Evolutionary conservation across 345 rosid species (phyloP).

Genomic region (Populus deltoides): DNA sequence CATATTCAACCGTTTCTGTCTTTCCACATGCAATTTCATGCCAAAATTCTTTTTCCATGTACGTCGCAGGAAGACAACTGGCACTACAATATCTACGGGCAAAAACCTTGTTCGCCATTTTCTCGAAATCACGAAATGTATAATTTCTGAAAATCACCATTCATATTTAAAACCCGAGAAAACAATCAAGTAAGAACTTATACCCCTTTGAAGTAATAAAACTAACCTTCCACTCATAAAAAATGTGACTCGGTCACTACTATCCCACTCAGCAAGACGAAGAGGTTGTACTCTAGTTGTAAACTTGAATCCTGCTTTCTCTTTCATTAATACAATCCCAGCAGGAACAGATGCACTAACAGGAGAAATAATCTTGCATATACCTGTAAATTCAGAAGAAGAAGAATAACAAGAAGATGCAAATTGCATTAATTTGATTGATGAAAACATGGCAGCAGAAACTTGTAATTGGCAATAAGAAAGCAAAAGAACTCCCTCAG

Average conservation of each 20-base stretch:
- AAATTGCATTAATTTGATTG: not conserved
- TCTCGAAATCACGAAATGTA: slow-evolving; percentile 94
- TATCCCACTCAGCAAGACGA: slow-evolving; percentile 97
- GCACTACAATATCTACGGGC: slow-evolving; percentile 88
- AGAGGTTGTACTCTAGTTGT: slow-evolving; percentile 98
- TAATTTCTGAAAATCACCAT: slow-evolving; percentile 68
- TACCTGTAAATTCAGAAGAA: slow-evolving; percentile 41
- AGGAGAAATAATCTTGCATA: slow-evolving; percentile 94
- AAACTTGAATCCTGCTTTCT: slow-evolving; percentile 87
- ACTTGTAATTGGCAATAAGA: not conserved
- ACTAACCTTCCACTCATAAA: slow-evolving; percentile 97
- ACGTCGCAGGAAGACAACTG: slow-evolving; percentile 82
- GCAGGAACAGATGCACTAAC: slow-evolving; percentile 86
- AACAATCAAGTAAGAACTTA: slow-evolving; percentile 10
- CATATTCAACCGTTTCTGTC: slow-evolving; percentile 98
- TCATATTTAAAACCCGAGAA: slow-evolving; percentile 28
- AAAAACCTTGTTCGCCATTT: slow-evolving; percentile 96
- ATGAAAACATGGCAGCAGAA: not conserved
- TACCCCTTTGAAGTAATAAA: slow-evolving; percentile 13
- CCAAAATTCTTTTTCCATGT: slow-evolving; percentile 99
- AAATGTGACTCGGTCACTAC: slow-evolving; percentile 87
- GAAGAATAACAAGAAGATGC: not conserved
- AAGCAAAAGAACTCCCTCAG: not conserved
- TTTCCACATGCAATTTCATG: slow-evolving; percentile 91
- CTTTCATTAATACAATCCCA: slow-evolving; percentile 83